A percentile compares a stretch with the other conserved stretches of the same genome.
These are phyloP conservation scores for Tolypocladium tropicale DNA, from an alignment of 2,329 filamentous ascomycete genomes.

Conservation along the genomic window DNA sequence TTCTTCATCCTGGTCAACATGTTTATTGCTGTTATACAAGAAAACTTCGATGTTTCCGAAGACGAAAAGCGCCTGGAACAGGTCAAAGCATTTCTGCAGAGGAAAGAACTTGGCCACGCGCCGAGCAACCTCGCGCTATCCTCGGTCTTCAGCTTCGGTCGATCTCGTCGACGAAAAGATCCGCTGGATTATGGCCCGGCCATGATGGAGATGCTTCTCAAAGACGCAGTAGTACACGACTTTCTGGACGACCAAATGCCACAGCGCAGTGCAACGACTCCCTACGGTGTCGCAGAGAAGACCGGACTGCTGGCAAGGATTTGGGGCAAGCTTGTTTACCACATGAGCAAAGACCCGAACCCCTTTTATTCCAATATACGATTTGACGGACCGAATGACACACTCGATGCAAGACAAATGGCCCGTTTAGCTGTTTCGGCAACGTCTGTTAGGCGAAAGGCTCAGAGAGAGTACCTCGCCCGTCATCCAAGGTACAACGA, in stretches of 20 bases:
- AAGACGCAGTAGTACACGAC: slow-evolving; percentile 89
- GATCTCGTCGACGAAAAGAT: slow-evolving; percentile 55
- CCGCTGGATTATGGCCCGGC: slow-evolving; percentile 86
- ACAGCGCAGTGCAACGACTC: slow-evolving; percentile 21
- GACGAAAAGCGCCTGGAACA: slow-evolving; percentile 96
- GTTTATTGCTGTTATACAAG: slow-evolving; percentile 99
- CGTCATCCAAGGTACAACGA: slow-evolving; percentile 89
- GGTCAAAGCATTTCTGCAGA: slow-evolving; percentile 86
- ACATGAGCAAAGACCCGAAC: slow-evolving; percentile 66
- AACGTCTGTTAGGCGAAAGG: slow-evolving; percentile 70
- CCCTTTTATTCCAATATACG: slow-evolving; percentile 78
- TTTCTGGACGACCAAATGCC: slow-evolving; percentile 66
- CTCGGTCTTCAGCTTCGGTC: slow-evolving; percentile 55
- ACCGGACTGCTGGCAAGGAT: slow-evolving; percentile 48
- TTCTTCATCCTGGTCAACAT: slow-evolving; percentile 98
- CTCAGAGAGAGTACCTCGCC: slow-evolving; percentile 81
- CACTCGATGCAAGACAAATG: slow-evolving; percentile 76
- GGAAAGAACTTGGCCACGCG: slow-evolving; percentile 71
- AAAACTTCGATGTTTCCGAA: slow-evolving; percentile 97
- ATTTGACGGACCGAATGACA: slow-evolving; percentile 64
- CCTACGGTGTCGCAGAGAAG: slow-evolving; percentile 33
- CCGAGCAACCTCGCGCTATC: slow-evolving; percentile 67
- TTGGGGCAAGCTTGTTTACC: slow-evolving; percentile 49
- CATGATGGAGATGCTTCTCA: slow-evolving; percentile 90
- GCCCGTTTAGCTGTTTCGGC: slow-evolving; percentile 83